phyloP scores from a whole-genome alignment of 1,139 yeast species.

The Debaryomyces singareniensis region DNA sequence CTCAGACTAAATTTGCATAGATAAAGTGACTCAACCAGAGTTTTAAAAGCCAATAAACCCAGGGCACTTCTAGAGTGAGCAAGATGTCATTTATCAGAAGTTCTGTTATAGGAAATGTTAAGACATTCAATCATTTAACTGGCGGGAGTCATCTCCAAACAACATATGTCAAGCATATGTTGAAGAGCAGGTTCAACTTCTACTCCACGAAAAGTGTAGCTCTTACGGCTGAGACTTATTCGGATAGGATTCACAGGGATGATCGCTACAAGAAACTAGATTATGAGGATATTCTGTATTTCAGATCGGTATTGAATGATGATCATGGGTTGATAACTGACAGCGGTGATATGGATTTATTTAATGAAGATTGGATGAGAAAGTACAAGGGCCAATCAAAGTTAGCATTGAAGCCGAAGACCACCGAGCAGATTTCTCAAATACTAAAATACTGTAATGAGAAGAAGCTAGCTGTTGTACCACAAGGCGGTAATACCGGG shows the following conservation, averaged over 20 bases:
- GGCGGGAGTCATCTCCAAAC: too few species aligned
- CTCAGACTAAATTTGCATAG: too few species aligned
- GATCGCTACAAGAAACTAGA: conserved; percentile 41
- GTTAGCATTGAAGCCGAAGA: conserved; percentile 78
- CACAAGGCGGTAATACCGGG: conserved; percentile 98
- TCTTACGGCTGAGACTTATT: conserved; percentile 59
- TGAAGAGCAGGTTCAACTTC: background rate
- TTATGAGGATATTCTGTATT: conserved; percentile 53
- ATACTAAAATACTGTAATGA: conserved; percentile 82
- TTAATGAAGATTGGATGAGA: conserved; percentile 94
- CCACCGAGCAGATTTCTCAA: conserved; percentile 69
- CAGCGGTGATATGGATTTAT: conserved; percentile 59
- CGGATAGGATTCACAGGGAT: conserved; percentile 45
- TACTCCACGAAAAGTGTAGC: conserved; percentile 39
- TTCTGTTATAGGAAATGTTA: too few species aligned
- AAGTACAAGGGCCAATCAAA: conserved; percentile 85
- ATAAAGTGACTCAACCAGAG: too few species aligned
- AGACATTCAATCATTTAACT: too few species aligned
- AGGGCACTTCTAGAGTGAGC: too few species aligned
- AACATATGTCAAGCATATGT: too few species aligned
- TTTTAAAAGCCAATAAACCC: too few species aligned
- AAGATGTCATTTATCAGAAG: too few species aligned
- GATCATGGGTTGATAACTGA: conserved; percentile 44
- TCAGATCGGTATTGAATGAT: conserved; percentile 50
- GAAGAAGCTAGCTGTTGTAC: conserved; percentile 75